Base-by-base conservation (phyloP, 805 yeast genomes). In the Tetrapisispora fleetii region DNA sequence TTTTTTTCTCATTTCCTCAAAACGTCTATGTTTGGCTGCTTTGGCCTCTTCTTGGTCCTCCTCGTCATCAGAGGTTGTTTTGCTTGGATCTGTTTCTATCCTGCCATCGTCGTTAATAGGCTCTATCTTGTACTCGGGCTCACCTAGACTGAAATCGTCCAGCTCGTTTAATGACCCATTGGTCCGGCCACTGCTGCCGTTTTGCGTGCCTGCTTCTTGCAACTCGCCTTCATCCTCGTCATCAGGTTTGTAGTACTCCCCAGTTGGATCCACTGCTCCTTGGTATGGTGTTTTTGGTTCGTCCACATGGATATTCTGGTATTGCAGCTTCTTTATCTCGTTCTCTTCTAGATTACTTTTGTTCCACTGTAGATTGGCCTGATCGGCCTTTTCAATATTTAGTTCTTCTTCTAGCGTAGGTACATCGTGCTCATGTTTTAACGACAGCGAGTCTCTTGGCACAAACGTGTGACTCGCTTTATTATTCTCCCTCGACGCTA, bases 231-330 rank as follows among this genome's bases (percentile, higher is more conserved):
- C 40, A 13, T 45, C 40, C 35, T 82, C 89, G 41, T 80, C 80
- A 58, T 84, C 91, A 5, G 76, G 78, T 46, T 75, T 74, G 56
- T 88, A 87, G 60, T 85, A 84, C 58, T 89, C 95, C 32, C 86
- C 87, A 47, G 77, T 73, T 0, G 93, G 90, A 58, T 84, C 81
- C 27, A 86, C 83, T 0, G 95, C 95, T 11, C 93, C 95, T 62
- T 86, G 95, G 59, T 84, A 90, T 5, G 97, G 97, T 1, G 97
- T 90, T 71, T 90, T 90, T 21, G 97, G 97, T 64, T 90, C 97
- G 60, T 87, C 95, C 40, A 90, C 87, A 49, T 63, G 65, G 40
- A 71, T 63, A 49, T 71, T 72, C 45, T 68, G 71, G 40, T 62
- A 63, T 56, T 83, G 86, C 62, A 79, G 85, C 60, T 89, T 95